These are phyloP conservation scores for Malassezia caprae DNA, from an alignment of 1,284 basidiomycete genomes.

Conservation along the genomic window DNA sequence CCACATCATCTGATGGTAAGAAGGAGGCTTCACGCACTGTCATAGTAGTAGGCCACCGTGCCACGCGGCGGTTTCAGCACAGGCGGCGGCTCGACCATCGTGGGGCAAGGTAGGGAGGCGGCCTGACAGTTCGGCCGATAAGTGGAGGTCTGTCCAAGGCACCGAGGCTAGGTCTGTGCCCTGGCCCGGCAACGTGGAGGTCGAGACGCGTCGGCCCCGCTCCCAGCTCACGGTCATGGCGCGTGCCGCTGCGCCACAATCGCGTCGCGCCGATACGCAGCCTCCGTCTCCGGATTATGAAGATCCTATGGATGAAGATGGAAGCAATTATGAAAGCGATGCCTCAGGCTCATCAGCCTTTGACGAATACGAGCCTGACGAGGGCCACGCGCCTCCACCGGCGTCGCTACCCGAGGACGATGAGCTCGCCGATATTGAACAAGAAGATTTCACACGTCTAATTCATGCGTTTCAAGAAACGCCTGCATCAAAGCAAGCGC, in stretches of 20 bases:
- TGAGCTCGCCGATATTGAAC: slow-evolving; percentile 25
- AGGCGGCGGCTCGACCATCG: slow-evolving; percentile 30
- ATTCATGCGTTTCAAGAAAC: slow-evolving; percentile 28
- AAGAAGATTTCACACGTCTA: slow-evolving; percentile 26
- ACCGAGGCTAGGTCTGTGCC: neutral
- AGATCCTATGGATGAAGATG: slow-evolving; percentile 14
- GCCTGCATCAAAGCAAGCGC: slow-evolving; percentile 9
- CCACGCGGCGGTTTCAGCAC: slow-evolving; percentile 25
- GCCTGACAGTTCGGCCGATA: slow-evolving; percentile 9
- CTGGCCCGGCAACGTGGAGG: slow-evolving; percentile 3
- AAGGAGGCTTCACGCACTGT: slow-evolving; percentile 12
- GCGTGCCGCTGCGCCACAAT: neutral
- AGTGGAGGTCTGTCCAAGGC: slow-evolving; percentile 10
- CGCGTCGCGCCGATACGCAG: neutral
- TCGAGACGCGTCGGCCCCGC: neutral
- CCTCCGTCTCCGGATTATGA: neutral
- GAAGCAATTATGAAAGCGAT: slow-evolving; percentile 5
- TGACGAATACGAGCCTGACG: slow-evolving; percentile 24
- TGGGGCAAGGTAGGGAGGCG: neutral
- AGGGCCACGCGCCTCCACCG: slow-evolving; percentile 3
- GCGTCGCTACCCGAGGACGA: neutral
- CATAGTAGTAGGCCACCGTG: slow-evolving; percentile 36
- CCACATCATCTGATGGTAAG: slow-evolving; percentile 55
- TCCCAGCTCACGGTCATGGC: neutral
- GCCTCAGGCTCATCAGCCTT: slow-evolving; percentile 2